Percentiles rank a stretch among this genome's conserved stretches.
Evolutionary conservation across 129 eudicot genomes (phyloP).

Genomic region (Sambucus nigra): DNA sequence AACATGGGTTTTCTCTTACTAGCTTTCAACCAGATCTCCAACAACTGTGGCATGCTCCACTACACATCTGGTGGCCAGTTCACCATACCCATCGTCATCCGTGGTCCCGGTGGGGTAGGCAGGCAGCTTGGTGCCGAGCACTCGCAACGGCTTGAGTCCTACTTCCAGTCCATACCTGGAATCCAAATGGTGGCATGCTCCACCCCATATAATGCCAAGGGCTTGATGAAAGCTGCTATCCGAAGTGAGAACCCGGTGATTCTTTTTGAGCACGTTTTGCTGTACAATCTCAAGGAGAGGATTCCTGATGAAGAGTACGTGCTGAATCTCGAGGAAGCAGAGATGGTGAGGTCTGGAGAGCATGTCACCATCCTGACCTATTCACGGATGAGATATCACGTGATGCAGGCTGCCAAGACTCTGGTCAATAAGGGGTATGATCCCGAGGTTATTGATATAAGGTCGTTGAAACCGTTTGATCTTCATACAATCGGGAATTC

Average conservation of each 20-base stretch:
- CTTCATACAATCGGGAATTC: slow-evolving; percentile 81
- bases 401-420: slow-evolving; percentile 89
- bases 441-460: slow-evolving; percentile 86
- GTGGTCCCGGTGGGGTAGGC: slow-evolving; percentile 97
- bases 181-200: slow-evolving; percentile 98
- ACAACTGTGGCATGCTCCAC: slow-evolving; percentile 98
- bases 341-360: slow-evolving; percentile 93
- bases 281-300: slow-evolving; percentile 74
- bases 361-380: slow-evolving; percentile 75
- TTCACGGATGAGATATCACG: slow-evolving; percentile 89
- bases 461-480: slow-evolving; percentile 91
- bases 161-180: slow-evolving; percentile 91
- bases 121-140: slow-evolving; percentile 98
- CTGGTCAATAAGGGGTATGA: slow-evolving; percentile 89
- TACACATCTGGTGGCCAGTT: slow-evolving; percentile 97
- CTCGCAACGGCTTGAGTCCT: slow-evolving; percentile 86
- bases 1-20: slow-evolving; percentile 95
- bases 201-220: slow-evolving; percentile 89
- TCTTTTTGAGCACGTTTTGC: slow-evolving; percentile 82
- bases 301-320: slow-evolving; percentile 89
- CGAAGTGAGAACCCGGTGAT: slow-evolving; percentile 90
- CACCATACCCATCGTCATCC: slow-evolving; percentile 79
- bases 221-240: slow-evolving; percentile 93
- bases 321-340: slow-evolving; percentile 72
- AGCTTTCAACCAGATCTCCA: slow-evolving; percentile 92